Percentiles rank a stretch among this genome's conserved stretches.
These are phyloP conservation scores for Sarocladium kiliense DNA, from an alignment of 2,329 filamentous ascomycete genomes.

Conservation along the genomic window DNA sequence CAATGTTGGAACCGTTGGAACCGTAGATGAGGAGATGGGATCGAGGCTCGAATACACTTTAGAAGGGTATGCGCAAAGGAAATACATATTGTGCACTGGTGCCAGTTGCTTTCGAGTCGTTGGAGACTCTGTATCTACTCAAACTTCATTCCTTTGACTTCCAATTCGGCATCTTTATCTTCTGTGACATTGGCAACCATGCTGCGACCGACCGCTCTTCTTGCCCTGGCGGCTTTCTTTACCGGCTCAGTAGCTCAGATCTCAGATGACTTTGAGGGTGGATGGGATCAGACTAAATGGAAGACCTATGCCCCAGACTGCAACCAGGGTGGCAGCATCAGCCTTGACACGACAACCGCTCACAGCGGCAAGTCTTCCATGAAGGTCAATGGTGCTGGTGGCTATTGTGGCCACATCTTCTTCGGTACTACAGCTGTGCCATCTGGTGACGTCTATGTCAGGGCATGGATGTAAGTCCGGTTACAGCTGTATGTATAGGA, in stretches of 20 bases:
- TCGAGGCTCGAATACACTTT: background rate
- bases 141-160: background rate
- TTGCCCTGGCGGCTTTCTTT: slow-evolving; percentile 3
- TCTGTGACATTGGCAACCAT: background rate
- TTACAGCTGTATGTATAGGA: too few relatives aligned
- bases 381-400: slow-evolving; percentile 45
- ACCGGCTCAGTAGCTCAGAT: slow-evolving; percentile 39
- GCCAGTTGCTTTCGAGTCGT: background rate
- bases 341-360: slow-evolving; percentile 50
- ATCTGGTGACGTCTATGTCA: slow-evolving; percentile 51
- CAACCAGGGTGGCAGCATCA: slow-evolving; percentile 52
- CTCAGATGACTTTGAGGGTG: slow-evolving; percentile 51
- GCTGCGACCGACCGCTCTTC: background rate
- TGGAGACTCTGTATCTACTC: background rate
- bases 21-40: too few relatives aligned
- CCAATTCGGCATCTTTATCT: background rate
- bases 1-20: too few relatives aligned
- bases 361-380: slow-evolving; percentile 53
- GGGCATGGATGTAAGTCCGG: slow-evolving; percentile 52
- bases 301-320: slow-evolving; percentile 55
- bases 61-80: background rate
- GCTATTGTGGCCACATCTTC: slow-evolving; percentile 56
- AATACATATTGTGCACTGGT: background rate
- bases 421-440: slow-evolving; percentile 54
- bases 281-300: slow-evolving; percentile 54